Conservation (phyloP, 78 protist genomes). For the Tieghemostelium lacteum region DNA sequence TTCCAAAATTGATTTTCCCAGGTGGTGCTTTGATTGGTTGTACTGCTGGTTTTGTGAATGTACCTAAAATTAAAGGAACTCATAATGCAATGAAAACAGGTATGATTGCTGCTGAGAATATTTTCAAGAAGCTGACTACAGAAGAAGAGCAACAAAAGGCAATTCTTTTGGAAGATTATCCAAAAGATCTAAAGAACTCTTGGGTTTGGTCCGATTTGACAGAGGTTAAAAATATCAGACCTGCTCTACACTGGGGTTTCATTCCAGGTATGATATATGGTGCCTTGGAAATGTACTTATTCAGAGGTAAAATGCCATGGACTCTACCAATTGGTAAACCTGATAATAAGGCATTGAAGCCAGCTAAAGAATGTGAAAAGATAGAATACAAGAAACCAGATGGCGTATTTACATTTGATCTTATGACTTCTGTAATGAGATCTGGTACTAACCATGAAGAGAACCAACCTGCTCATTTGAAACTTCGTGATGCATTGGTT, state of each 20-base stretch:
- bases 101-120: constrained; percentile 93
- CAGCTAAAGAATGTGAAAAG: constrained; percentile 82
- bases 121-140: constrained; percentile 33
- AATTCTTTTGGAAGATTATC: constrained; percentile 53
- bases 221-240: constrained; percentile 91
- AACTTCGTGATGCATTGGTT: constrained; percentile 48
- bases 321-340: constrained; percentile 73
- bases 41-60: constrained; percentile 97
- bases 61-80: constrained; percentile 97
- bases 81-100: constrained; percentile 98
- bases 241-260: constrained; percentile 86
- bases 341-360: constrained; percentile 68
- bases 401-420: constrained; percentile 92
- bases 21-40: constrained; percentile 96
- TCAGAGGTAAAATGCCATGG: constrained; percentile 90
- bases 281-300: constrained; percentile 74
- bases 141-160: not conserved
- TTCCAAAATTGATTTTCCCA: constrained; percentile 94
- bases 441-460: constrained; percentile 95
- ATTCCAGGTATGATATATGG: constrained; percentile 81
- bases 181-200: constrained; percentile 72
- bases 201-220: constrained; percentile 94
- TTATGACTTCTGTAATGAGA: constrained; percentile 90
- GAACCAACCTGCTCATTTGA: constrained; percentile 93
- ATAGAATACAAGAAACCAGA: constrained; percentile 98